A percentile compares a stretch with the other conserved stretches of the same genome.
Conservation (phyloP, 352 stramenopile species). For the Phytopythium boreale region DNA sequence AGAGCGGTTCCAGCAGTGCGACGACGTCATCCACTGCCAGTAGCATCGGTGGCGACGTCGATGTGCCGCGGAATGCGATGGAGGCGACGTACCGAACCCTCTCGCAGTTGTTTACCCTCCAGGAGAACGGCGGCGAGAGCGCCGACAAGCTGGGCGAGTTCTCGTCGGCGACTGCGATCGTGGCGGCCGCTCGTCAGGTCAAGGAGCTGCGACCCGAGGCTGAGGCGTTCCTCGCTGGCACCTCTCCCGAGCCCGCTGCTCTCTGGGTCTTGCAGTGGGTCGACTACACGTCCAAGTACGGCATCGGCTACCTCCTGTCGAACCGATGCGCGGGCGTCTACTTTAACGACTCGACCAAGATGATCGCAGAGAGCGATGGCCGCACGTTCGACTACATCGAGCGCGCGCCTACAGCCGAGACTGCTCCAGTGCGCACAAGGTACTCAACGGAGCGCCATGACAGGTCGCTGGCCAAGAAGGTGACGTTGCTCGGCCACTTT, state of each 20-base stretch:
- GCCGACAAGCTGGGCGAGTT: constrained; percentile 46
- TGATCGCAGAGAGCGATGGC: constrained; percentile 88
- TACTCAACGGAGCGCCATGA: constrained; percentile 76
- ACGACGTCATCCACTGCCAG: neutral
- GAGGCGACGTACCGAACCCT: constrained; percentile 57
- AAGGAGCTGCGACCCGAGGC: constrained; percentile 60
- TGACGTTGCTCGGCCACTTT: constrained; percentile 98
- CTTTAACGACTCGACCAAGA: constrained; percentile 99
- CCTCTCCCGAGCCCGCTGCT: constrained; percentile 29
- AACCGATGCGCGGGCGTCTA: constrained; percentile 95
- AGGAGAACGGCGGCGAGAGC: constrained; percentile 35
- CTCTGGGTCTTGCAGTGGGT: constrained; percentile 97
- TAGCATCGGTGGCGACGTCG: neutral
- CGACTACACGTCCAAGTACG: constrained; percentile 99
- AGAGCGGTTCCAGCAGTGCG: constrained; percentile 5
- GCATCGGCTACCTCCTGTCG: constrained; percentile 97
- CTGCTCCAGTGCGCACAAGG: constrained; percentile 27
- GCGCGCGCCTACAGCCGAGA: constrained; percentile 49
- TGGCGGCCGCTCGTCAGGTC: constrained; percentile 57
- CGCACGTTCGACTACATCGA: constrained; percentile 96
- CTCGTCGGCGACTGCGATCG: constrained; percentile 53
- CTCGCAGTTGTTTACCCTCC: constrained; percentile 60
- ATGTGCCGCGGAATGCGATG: constrained; percentile 32
- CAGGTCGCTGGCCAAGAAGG: constrained; percentile 94
- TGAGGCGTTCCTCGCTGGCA: constrained; percentile 25